These are phyloP conservation scores for Cnidoscolus chayamansa DNA, from an alignment of 441 rosid species.

Conservation along the genomic window DNA sequence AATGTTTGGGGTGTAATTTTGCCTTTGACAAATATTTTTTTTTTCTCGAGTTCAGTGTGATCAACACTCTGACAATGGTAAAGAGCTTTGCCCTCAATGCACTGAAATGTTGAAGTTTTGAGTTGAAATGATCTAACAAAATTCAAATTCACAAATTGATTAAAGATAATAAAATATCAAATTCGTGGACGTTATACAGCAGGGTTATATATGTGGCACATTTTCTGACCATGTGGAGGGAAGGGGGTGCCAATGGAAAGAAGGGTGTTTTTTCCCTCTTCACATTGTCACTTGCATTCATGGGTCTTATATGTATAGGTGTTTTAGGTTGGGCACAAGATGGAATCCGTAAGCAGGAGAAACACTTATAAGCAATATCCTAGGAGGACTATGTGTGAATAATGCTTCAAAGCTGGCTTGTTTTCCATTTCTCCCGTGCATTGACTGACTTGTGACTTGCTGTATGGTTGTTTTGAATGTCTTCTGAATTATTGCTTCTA, in stretches of 20 bases:
- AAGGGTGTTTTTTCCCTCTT: neutral
- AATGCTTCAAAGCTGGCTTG: neutral
- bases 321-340: neutral
- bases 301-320: neutral
- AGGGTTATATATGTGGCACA: neutral
- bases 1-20: neutral
- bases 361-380: neutral
- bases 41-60: neutral
- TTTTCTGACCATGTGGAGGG: neutral
- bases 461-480: neutral
- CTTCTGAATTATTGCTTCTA: constrained; percentile 5
- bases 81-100: neutral
- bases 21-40: neutral
- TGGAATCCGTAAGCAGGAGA: constrained; percentile 10
- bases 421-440: neutral
- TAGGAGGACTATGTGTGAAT: constrained; percentile 6
- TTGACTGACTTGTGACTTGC: neutral
- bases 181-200: no score
- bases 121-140: neutral
- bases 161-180: neutral
- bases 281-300: neutral
- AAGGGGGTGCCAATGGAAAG: neutral
- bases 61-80: neutral
- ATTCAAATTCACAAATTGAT: neutral
- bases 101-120: neutral